These are phyloP conservation scores for Trichoderma sp. DNA, from an alignment of 2,329 filamentous ascomycete species.

Conservation along the genomic window DNA sequence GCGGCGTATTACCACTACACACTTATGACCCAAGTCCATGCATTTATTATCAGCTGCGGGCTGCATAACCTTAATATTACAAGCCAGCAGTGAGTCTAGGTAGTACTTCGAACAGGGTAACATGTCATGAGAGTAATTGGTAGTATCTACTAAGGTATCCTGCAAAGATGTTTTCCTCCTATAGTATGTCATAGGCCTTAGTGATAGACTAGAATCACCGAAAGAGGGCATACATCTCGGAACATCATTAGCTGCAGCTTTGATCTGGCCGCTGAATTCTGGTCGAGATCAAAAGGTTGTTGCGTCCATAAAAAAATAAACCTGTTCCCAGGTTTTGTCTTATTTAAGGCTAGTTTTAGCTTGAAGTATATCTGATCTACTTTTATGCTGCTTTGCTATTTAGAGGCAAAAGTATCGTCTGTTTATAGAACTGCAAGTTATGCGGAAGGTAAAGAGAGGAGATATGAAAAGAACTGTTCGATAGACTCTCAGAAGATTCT, in stretches of 20 bases:
- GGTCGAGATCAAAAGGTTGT: background rate
- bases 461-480: too few relatives aligned
- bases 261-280: background rate
- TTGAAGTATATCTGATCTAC: too few relatives aligned
- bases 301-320: slow-evolving; percentile 10
- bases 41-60: background rate
- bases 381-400: too few relatives aligned
- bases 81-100: background rate
- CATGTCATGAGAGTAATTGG: slow-evolving; percentile 15
- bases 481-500: too few relatives aligned
- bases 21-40: slow-evolving; percentile 18
- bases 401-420: too few relatives aligned
- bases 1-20: background rate
- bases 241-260: background rate
- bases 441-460: too few relatives aligned
- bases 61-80: background rate
- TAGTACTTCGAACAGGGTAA: background rate
- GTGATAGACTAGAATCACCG: background rate
- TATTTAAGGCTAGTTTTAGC: too few relatives aligned
- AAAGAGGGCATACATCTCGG: background rate
- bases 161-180: background rate
- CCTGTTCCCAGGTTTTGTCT: too few relatives aligned
- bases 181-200: background rate
- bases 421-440: too few relatives aligned
- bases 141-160: slow-evolving; percentile 4